Percentiles rank a stretch among this genome's conserved stretches.
These are phyloP conservation scores for Cubamyces lactineus DNA, from an alignment of 768 basidiomycete species.

Conservation along the genomic window DNA sequence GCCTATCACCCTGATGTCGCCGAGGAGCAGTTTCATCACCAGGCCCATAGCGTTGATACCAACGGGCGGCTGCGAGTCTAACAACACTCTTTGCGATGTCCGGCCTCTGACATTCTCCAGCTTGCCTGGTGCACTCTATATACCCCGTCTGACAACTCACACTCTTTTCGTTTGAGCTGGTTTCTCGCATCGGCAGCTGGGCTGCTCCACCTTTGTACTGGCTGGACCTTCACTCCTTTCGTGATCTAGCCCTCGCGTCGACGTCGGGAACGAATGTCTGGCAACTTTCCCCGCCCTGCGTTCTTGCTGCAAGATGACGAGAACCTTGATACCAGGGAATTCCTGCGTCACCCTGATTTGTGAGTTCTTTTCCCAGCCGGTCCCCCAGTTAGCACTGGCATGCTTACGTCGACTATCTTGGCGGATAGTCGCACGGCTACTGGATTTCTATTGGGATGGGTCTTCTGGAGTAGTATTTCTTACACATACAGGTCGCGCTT, in stretches of 20 bases:
- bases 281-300: background rate
- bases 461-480: constrained; percentile 39
- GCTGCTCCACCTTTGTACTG: constrained; percentile 12
- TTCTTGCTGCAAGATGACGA: constrained; percentile 13
- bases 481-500: constrained; percentile 22
- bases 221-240: constrained; percentile 12
- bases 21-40: constrained; percentile 6
- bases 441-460: constrained; percentile 46
- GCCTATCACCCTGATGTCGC: constrained; percentile 15
- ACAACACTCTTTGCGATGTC: constrained; percentile 6
- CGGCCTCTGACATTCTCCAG: constrained; percentile 6
- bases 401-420: too few species aligned
- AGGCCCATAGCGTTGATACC: background rate
- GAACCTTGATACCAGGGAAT: constrained; percentile 28
- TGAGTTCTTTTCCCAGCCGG: constrained; percentile 25
- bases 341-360: constrained; percentile 40
- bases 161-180: constrained; percentile 31
- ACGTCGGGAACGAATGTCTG: constrained; percentile 15
- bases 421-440: constrained; percentile 39
- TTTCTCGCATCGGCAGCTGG: constrained; percentile 30
- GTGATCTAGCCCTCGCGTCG: background rate
- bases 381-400: too few species aligned
- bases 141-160: constrained; percentile 3
- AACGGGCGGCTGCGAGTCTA: background rate
- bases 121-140: constrained; percentile 1